Base-by-base conservation (phyloP, 371 early-diverging fungal species). In the Mortierella sp. region DNA sequence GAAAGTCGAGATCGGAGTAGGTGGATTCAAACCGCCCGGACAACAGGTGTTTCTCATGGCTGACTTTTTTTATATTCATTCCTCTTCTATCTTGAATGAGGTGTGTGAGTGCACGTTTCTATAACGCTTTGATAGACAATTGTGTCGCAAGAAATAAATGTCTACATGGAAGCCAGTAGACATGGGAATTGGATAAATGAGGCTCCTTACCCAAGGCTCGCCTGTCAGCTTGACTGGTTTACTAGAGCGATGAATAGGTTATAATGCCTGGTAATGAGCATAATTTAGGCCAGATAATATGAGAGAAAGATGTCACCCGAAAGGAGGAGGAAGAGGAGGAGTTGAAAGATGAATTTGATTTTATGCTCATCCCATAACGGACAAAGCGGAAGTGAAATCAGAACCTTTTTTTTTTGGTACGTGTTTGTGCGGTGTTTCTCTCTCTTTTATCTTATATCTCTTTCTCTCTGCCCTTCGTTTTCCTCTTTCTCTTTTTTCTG, bases 41-140 rank as follows among this genome's bases (percentile, higher is more conserved):
- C 5, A 47, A 47, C 20, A 47, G 20, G 5, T 47, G 49, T 2
- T 20, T 47, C 49, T 47, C 49, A 5, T 18, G 5, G 49, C 49
- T 14, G 49, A 47, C 49, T 47, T 58, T 49, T 47, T 58, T 49
- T 57, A 30, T 66, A 24, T 32, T 39, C 30, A 55, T 22, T 47
- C 59, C n/a, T 70, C 45, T 28, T 37, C 49, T 61, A 55, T 40
- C 43, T 5, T 40, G 9, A 6, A 40, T 40, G 43, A 14, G 12
- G 1, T n/a, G 30, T 58, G 39, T 60, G 60, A 35, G 37, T 18
- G 20, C 43, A 43, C 43, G 43, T 43, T 43, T 43, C 14, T 43
- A 12, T 43, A 30, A 1, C 4, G 30, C 14, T 40, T 40, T 11
- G n/a, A n/a, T n/a, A n/a, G n/a, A n/a, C n/a, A n/a, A n/a, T n/a